Base-by-base conservation (phyloP, 768 basidiomycete genomes). In the Glaciozyma antarctica region DNA sequence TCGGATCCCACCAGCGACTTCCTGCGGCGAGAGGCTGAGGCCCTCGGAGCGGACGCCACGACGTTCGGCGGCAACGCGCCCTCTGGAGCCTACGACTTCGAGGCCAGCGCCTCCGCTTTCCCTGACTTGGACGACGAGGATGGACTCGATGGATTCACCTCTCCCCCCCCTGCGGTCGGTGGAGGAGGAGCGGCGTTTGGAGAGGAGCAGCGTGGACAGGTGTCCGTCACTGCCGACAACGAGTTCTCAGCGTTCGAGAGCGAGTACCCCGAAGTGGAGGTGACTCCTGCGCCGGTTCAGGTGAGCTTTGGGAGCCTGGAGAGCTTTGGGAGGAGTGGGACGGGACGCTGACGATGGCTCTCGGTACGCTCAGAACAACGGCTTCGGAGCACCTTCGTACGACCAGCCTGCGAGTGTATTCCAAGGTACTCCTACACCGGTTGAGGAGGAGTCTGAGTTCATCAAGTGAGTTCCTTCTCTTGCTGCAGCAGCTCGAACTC, bases 181-280 rank as follows among this genome's bases (percentile, higher is more conserved):
- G 43, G 69, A 78, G 6, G 72, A 32, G 19, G 60, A 41, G 17
- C 64, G 43, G 43, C 56, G 64, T 59, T 10, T 15, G 60, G 24
- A 24, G 55, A 24, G 5, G 15, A 13, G 17, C 48, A 22, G 32
- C 45, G 58, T 10, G 48, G 81, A n/a, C 79, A 81, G 15, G 86
- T 92, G 61, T 88, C 83, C 73, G 85, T 90, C 48, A 92, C 89
- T 0, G 88, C 88, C 0, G 49, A 60, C 73, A 88, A 90, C 68
- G 87, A 88, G 69, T 82, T 93, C 65, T 86, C 88, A 64, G 84
- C 86, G 76, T 93, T 93, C 69, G 85, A 90, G 77, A 86, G 78
- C 75, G 84, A 88, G 64, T 93, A 91, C 75, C 90, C 90, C 0
- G 90, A 87, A 60, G 81, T 93, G 66, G 85, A 85, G 60, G 51